Evolutionary conservation across 176 grass and related monocot genomes (phyloP).

Genomic region (Hordeum vulgare): MorexV3_pseudomolecules_assembly NC_058524.1:525400144-525400643

Average conservation of each 20-base stretch:
- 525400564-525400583: background rate
- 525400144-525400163: constrained; percentile 44
- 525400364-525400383: background rate
- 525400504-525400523: background rate
- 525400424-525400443: background rate
- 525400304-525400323: constrained; percentile 98
- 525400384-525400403: too few relatives aligned
- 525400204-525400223: constrained; percentile 88
- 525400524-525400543: background rate
- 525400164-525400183: constrained; percentile 51
- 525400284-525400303: constrained; percentile 90
- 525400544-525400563: background rate
- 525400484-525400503: background rate
- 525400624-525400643: background rate
- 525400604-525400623: background rate
- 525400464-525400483: background rate
- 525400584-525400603: background rate
- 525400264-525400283: constrained; percentile 84
- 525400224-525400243: constrained; percentile 89
- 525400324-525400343: constrained; percentile 58
- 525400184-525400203: constrained; percentile 72
- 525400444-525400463: background rate
- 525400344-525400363: background rate
- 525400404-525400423: background rate
- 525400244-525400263: constrained; percentile 87